Percentiles rank a stretch among this genome's conserved stretches.
Evolutionary conservation across 2,329 filamentous ascomycete species (phyloP).

Genomic region (Alternaria consortialis): DNA sequence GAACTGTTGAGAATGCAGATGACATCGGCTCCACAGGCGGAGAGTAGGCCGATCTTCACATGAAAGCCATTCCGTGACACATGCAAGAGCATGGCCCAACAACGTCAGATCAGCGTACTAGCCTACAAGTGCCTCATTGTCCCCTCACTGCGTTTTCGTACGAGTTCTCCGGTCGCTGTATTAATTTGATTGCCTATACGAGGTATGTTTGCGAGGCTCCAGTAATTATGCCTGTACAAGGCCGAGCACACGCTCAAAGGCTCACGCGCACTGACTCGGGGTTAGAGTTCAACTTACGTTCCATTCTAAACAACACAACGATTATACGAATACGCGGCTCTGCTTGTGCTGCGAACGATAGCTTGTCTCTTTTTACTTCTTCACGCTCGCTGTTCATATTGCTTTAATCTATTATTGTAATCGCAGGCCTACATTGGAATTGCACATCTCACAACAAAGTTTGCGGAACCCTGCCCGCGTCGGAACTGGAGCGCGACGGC

Average conservation of each 20-base stretch:
- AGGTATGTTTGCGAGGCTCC: conserved; percentile 35
- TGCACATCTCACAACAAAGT: conserved; percentile 11
- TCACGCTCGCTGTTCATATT: conserved; percentile 16
- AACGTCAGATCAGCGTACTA: conserved; percentile 22
- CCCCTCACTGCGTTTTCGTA: conserved; percentile 19
- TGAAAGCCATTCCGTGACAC: conserved; percentile 30
- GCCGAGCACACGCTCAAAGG: conserved; percentile 26
- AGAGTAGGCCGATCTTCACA: conserved; percentile 39
- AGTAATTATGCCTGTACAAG: conserved; percentile 18
- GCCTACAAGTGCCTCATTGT: conserved; percentile 9
- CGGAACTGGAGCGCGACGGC: conserved; percentile 15
- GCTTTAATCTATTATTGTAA: conserved; percentile 17
- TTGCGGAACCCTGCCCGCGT: conserved; percentile 15
- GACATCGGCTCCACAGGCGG: conserved; percentile 25
- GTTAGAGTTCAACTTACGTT: conserved; percentile 29
- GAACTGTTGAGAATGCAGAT: conserved; percentile 25
- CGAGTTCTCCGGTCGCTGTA: conserved; percentile 16
- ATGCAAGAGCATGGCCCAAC: conserved; percentile 13
- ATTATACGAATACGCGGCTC: conserved; percentile 24
- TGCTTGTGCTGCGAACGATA: conserved; percentile 11
- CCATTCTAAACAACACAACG: conserved; percentile 34
- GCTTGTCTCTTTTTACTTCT: conserved; percentile 17
- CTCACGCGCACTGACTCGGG: conserved; percentile 37
- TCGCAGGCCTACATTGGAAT: neutral
- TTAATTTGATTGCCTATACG: conserved; percentile 29